Base-by-base conservation (phyloP, 768 basidiomycete species). In the Pulveroboletus sp. region DNA sequence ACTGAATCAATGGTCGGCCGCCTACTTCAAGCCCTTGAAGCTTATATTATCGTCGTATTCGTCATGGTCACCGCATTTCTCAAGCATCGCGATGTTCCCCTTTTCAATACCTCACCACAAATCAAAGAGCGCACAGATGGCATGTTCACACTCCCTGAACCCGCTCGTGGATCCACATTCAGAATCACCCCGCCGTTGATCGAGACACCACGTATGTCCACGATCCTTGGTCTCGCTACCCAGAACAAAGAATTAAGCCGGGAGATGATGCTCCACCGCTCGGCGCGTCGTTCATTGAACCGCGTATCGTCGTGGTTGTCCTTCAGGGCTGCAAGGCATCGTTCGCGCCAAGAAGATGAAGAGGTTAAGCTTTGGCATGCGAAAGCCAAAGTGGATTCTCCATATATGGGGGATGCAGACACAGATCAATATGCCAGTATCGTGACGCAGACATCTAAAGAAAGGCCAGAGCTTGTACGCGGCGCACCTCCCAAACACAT, bases 1-100 rank as follows among this genome's bases (percentile, higher is more conserved):
- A 79, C 87, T 3, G 88, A 90, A 66, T 79, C 78, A 6, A 72
- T 74, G 10, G 67, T 85, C 1, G 88, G 87, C n/a, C 81, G 84
- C 39, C 79, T 89, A 56, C 63, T 81, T 43, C 77, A 81, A 55
- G 82, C 81, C 13, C 65, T 82, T 29, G 82, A 85, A 58, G 56
- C 82, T 20, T 90, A 82, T 59, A 72, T 82, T 36, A 65, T 84
- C 37, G 71, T 85, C 47, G 64, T 87, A n/a, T 79, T 76, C 59
- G 66, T 75, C 50, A 76, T 85, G 51, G 69, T 84, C 43, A 57
- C 66, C 29, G 67, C 75, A n/a, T 70, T 78, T 58, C 45, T 68
- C 43, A 57, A 48, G 31, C 51, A 64, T 47, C 49, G 50, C 34
- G 39, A 52, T 27, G 41, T 27, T 25, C 43, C 47, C 16, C 45